phyloP scores from a whole-genome alignment of 2,329 filamentous ascomycete species.

The Pseudocercospora pini-densiflorae region DNA sequence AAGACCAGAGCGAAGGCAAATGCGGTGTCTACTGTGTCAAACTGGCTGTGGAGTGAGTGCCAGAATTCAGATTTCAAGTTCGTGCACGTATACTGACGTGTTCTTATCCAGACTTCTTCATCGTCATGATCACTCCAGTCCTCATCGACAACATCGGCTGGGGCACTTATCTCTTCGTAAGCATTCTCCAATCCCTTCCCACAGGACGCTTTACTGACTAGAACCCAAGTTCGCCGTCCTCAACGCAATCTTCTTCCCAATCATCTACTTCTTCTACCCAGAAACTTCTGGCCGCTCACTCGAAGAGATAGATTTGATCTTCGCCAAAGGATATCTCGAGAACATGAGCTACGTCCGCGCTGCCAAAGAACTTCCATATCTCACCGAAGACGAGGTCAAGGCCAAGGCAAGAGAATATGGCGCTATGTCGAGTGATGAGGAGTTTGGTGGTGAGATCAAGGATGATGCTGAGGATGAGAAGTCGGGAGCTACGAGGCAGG shows the following conservation, averaged over 20 bases:
- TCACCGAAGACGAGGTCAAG: constrained; percentile 42
- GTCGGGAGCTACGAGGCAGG: not conserved
- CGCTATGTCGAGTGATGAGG: constrained; percentile 16
- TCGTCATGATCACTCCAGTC: constrained; percentile 47
- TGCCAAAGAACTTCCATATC: constrained; percentile 42
- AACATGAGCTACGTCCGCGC: constrained; percentile 44
- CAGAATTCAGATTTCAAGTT: not conserved
- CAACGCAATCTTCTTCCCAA: constrained; percentile 52
- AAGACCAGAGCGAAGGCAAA: constrained; percentile 62
- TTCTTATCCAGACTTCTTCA: constrained; percentile 41
- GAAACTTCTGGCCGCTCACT: constrained; percentile 33
- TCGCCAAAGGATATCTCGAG: constrained; percentile 31
- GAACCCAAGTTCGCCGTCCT: constrained; percentile 42
- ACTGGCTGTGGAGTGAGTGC: constrained; percentile 50
- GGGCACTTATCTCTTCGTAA: constrained; percentile 47
- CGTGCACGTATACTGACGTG: not conserved
- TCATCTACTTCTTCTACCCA: constrained; percentile 64
- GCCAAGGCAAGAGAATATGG: constrained; percentile 37
- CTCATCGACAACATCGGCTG: constrained; percentile 53
- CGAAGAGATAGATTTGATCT: constrained; percentile 36
- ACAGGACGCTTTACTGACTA: not conserved
- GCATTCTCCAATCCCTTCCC: not conserved
- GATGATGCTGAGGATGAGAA: constrained; percentile 18
- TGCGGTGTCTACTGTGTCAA: constrained; percentile 43
- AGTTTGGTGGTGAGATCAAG: constrained; percentile 11